These are phyloP conservation scores for Alternaria infectoria DNA, from an alignment of 2,329 filamentous ascomycete species.

Conservation along the genomic window DNA sequence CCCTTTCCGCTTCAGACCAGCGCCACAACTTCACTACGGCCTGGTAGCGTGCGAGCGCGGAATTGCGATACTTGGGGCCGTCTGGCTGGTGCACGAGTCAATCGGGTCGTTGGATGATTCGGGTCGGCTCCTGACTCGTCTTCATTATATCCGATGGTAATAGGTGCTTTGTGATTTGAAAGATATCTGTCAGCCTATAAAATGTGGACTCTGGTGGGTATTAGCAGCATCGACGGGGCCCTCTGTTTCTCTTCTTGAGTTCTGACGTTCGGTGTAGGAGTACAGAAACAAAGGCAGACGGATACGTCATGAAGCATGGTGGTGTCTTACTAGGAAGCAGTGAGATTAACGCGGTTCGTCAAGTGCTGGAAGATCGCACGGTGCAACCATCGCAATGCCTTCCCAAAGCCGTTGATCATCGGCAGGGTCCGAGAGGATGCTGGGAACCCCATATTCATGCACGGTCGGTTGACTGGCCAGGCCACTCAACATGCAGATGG, in stretches of 20 bases:
- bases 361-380: background rate
- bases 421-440: slow-evolving; percentile 1
- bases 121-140: slow-evolving; percentile 11
- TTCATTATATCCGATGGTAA: slow-evolving; percentile 9
- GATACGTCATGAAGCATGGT: slow-evolving; percentile 1
- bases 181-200: slow-evolving; percentile 4
- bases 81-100: slow-evolving; percentile 7
- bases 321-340: background rate
- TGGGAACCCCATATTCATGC: slow-evolving; percentile 12
- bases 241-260: background rate
- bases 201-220: slow-evolving; percentile 15
- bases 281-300: background rate
- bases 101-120: slow-evolving; percentile 6
- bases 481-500: background rate
- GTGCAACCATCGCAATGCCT: slow-evolving; percentile 10
- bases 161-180: slow-evolving; percentile 7
- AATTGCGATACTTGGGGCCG: background rate
- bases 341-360: slow-evolving; percentile 6
- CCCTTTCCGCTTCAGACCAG: slow-evolving; percentile 6
- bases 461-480: background rate
- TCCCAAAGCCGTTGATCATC: slow-evolving; percentile 18
- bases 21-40: slow-evolving; percentile 1
- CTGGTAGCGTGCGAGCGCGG: slow-evolving; percentile 1
- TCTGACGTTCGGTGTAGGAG: background rate
- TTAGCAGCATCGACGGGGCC: slow-evolving; percentile 2